Conservation (phyloP, 306 rosid species). For the Erythrophleum fordii region DNA sequence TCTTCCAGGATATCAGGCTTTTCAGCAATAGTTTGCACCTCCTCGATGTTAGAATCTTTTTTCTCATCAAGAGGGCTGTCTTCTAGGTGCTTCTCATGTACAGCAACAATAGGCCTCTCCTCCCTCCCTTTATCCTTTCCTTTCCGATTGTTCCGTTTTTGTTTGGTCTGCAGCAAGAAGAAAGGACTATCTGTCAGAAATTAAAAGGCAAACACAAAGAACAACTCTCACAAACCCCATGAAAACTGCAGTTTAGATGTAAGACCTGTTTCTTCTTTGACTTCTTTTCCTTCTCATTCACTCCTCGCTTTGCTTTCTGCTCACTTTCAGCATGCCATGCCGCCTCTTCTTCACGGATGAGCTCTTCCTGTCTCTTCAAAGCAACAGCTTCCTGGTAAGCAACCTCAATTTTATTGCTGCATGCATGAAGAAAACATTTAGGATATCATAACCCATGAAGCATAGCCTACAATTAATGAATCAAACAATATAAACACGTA, state of each 20-base stretch:
- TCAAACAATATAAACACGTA: slow-evolving; percentile 9
- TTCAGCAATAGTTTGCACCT: slow-evolving; percentile 54
- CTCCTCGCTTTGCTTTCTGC: slow-evolving; percentile 81
- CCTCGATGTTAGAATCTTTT: slow-evolving; percentile 63
- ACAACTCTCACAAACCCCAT: slow-evolving; percentile 12
- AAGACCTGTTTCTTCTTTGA: slow-evolving; percentile 91
- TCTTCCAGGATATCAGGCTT: slow-evolving; percentile 72
- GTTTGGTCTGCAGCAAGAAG: slow-evolving; percentile 72
- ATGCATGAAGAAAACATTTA: slow-evolving; percentile 41
- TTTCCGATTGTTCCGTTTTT: slow-evolving; percentile 84
- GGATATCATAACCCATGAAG: slow-evolving; percentile 15
- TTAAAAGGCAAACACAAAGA: slow-evolving; percentile 24
- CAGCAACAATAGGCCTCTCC: slow-evolving; percentile 54
- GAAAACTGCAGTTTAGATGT: slow-evolving; percentile 14
- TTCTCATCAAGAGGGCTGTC: slow-evolving; percentile 61
- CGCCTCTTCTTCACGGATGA: slow-evolving; percentile 99
- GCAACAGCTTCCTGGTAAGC: slow-evolving; percentile 99
- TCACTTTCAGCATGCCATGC: slow-evolving; percentile 94
- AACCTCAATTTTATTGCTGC: slow-evolving; percentile 97
- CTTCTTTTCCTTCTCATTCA: slow-evolving; percentile 85
- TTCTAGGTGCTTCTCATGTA: slow-evolving; percentile 52
- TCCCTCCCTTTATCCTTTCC: slow-evolving; percentile 88
- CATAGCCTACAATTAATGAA: neutral
- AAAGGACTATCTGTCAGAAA: slow-evolving; percentile 34
- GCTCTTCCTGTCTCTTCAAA: slow-evolving; percentile 97